Conservation (phyloP, 768 basidiomycete genomes). For the Kondoa subrosea region DNA sequence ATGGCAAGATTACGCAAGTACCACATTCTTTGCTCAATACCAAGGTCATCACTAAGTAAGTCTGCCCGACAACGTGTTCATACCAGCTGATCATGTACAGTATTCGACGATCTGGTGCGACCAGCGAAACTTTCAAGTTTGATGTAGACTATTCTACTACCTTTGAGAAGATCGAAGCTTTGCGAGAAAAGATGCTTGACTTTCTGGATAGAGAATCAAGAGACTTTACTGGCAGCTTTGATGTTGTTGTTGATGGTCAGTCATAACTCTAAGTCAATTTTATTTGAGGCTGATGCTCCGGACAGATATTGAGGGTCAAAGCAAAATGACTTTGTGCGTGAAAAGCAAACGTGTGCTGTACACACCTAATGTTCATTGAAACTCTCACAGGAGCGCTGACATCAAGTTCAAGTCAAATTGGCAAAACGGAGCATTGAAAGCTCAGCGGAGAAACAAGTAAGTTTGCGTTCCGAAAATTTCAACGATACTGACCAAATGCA, state of each 20-base stretch:
- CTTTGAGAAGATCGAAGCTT: conserved; percentile 61
- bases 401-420: conserved; percentile 82
- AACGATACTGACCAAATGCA: conserved; percentile 56
- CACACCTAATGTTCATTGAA: conserved; percentile 51
- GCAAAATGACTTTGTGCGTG: conserved; percentile 5
- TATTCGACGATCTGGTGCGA: conserved; percentile 38
- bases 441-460: conserved; percentile 30
- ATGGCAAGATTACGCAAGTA: conserved; percentile 47
- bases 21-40: conserved; percentile 49
- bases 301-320: neutral
- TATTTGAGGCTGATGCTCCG: neutral
- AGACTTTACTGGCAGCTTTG: conserved; percentile 60
- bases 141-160: conserved; percentile 61
- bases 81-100: conserved; percentile 9
- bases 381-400: conserved; percentile 45
- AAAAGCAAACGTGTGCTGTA: conserved; percentile 11
- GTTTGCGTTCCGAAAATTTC: neutral
- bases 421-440: conserved; percentile 58
- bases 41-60: conserved; percentile 54
- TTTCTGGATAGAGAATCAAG: conserved; percentile 56
- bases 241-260: conserved; percentile 39
- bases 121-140: conserved; percentile 66
- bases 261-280: neutral
- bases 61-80: conserved; percentile 43
- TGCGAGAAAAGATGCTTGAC: conserved; percentile 60